Percentiles rank a stretch among this genome's conserved stretches.
These are phyloP conservation scores for Diaporthe batatas DNA, from an alignment of 2,329 filamentous ascomycete species.

Conservation along the genomic window DNA sequence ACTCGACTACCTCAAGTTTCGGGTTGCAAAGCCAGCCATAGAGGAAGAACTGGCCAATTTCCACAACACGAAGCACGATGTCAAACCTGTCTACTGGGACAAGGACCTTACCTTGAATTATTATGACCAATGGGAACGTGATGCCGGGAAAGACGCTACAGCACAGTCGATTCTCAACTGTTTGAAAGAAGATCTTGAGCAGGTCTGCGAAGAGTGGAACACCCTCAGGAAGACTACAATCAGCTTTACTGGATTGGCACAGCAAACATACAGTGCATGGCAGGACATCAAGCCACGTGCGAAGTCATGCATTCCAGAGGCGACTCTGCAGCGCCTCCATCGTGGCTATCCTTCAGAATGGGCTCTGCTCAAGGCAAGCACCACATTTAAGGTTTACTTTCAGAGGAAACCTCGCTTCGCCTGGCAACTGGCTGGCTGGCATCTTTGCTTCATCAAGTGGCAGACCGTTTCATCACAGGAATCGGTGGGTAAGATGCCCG, in stretches of 20 bases:
- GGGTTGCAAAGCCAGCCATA: constrained; percentile 60
- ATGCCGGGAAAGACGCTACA: constrained; percentile 44
- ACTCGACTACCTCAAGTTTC: constrained; percentile 73
- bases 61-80: constrained; percentile 44
- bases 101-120: constrained; percentile 52
- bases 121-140: constrained; percentile 38
- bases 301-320: constrained; percentile 42
- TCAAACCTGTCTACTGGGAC: constrained; percentile 52
- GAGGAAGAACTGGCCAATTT: constrained; percentile 54
- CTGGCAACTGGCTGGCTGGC: constrained; percentile 63
- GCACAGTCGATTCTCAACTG: constrained; percentile 51
- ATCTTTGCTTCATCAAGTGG: constrained; percentile 64
- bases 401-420: constrained; percentile 49
- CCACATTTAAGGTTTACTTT: constrained; percentile 58
- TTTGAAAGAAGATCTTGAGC: constrained; percentile 53
- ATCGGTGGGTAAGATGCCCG: constrained; percentile 44
- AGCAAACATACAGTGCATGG: constrained; percentile 57
- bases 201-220: constrained; percentile 52
- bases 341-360: constrained; percentile 52
- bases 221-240: constrained; percentile 41
- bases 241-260: constrained; percentile 48
- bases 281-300: constrained; percentile 54
- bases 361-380: constrained; percentile 65
- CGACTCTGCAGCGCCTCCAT: background rate
- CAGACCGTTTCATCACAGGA: constrained; percentile 40